A percentile compares a stretch with the other conserved stretches of the same genome.
Evolutionary conservation across 305 asterid species (phyloP).

Genomic region (Petunia hybrid): DNA sequence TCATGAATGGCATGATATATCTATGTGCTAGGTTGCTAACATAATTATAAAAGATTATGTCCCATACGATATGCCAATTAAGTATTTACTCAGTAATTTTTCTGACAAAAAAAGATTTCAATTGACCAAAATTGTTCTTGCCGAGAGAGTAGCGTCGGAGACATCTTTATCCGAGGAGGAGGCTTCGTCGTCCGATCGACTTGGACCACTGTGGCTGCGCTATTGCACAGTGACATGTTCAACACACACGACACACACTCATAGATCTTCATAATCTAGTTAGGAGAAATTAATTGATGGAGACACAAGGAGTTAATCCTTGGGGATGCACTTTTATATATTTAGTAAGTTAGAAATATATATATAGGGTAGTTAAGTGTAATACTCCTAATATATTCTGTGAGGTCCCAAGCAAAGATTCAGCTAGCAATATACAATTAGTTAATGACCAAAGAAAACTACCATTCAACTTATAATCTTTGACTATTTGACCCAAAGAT

Average conservation of each 20-base stretch:
- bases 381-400: slow-evolving; percentile 7
- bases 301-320: background rate
- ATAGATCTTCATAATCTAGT: background rate
- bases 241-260: background rate
- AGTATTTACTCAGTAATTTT: too few species aligned
- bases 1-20: background rate
- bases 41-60: too few species aligned
- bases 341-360: background rate
- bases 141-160: too few species aligned
- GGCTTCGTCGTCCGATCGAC: too few species aligned
- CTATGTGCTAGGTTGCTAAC: background rate
- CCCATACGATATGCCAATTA: background rate
- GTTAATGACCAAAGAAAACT: slow-evolving; percentile 12
- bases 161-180: too few species aligned
- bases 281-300: background rate
- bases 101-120: too few species aligned
- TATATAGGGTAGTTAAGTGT: slow-evolving; percentile 10
- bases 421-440: slow-evolving; percentile 24
- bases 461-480: slow-evolving; percentile 55
- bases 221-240: background rate
- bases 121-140: too few species aligned
- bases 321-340: slow-evolving; percentile 15
- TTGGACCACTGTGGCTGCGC: too few species aligned
- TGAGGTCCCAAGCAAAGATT: slow-evolving; percentile 53
- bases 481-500: slow-evolving; percentile 50